Conservation (phyloP, 768 basidiomycete species). For the Tricholoma hemisulphureum region DNA sequence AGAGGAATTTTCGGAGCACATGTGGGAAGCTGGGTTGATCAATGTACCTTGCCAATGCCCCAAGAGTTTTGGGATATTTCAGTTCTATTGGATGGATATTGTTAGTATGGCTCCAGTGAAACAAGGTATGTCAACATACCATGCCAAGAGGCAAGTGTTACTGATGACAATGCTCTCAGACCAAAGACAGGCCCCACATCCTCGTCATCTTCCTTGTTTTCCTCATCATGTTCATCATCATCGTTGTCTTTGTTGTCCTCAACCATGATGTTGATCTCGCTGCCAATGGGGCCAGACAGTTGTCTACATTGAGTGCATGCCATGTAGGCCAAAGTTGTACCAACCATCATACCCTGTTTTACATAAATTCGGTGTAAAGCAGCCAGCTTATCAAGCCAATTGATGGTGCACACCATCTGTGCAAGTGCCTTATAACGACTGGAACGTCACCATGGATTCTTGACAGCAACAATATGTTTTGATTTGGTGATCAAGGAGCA, state of each 20-base stretch:
- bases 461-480: constrained; percentile 12
- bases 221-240: neutral
- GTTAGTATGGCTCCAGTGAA: neutral
- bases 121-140: neutral
- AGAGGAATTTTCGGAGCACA: constrained; percentile 11
- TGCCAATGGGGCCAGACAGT: neutral
- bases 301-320: neutral
- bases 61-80: constrained; percentile 6
- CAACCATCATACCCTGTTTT: too few relatives aligned
- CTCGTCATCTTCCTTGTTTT: neutral
- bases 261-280: neutral
- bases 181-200: neutral
- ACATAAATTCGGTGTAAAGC: neutral
- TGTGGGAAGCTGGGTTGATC: constrained; percentile 8
- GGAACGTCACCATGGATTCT: neutral
- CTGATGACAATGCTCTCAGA: neutral
- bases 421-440: neutral
- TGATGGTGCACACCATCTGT: neutral
- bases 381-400: neutral
- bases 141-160: neutral
- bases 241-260: neutral
- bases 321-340: neutral
- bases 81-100: neutral
- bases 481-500: neutral
- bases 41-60: constrained; percentile 11